A percentile compares a stretch with the other conserved stretches of the same genome.
Conservation (phyloP, 2,329 filamentous ascomycete species). For the Alternaria postmessia region DNA sequence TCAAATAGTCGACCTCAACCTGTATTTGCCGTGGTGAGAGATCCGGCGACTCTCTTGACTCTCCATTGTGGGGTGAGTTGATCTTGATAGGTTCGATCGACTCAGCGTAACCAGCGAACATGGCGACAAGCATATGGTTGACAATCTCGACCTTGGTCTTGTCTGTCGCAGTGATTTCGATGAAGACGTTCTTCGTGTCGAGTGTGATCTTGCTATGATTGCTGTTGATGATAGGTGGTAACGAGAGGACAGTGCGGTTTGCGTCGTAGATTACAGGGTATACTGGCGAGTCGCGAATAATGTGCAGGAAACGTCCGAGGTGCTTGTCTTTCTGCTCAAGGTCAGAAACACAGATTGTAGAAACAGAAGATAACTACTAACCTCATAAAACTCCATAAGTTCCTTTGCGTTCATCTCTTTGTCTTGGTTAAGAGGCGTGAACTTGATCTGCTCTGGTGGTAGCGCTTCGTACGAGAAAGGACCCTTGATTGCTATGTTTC, state of each 20-base stretch:
- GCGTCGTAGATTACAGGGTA: conserved; percentile 97
- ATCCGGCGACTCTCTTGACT: conserved; percentile 82
- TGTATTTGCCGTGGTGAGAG: conserved; percentile 78
- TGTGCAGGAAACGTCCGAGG: conserved; percentile 87
- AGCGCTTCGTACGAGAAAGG: conserved; percentile 97
- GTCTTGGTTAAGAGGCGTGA: conserved; percentile 88
- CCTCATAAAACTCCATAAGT: conserved; percentile 91
- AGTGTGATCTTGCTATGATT: conserved; percentile 96
- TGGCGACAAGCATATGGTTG: conserved; percentile 92
- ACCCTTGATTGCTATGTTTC: conserved; percentile 71
- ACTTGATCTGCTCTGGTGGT: conserved; percentile 89
- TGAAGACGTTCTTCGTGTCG: conserved; percentile 91
- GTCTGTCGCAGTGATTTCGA: conserved; percentile 96
- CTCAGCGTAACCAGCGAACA: conserved; percentile 96
- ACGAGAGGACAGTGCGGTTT: conserved; percentile 84
- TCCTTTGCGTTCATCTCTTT: conserved; percentile 87
- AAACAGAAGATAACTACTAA: conserved; percentile 34
- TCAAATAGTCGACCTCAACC: conserved; percentile 92
- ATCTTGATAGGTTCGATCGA: conserved; percentile 94
- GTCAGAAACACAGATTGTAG: conserved; percentile 15
- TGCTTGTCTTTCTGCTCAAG: conserved; percentile 80
- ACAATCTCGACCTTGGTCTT: conserved; percentile 96
- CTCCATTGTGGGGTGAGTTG: conserved; percentile 86
- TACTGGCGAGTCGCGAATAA: conserved; percentile 90
- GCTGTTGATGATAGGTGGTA: conserved; percentile 97